Evolutionary conservation across 208 protist species (phyloP), one percentile per base, ranked within the genome.

Genomic region (Trypanosoma avium): DNA sequence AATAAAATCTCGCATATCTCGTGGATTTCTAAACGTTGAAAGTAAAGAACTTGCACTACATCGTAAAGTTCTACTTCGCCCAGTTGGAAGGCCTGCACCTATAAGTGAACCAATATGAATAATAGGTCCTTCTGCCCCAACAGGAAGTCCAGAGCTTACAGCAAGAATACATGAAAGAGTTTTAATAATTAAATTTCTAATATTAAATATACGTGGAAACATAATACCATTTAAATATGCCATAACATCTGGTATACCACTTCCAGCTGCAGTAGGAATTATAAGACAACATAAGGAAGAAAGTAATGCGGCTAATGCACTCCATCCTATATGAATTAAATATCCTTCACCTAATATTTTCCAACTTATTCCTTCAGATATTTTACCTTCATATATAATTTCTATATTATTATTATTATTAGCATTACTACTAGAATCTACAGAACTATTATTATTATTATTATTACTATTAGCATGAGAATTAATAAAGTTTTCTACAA

Each of bases 71-170:
- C 78, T 75, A 42, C 80, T 86, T 29, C 79, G 76, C 6, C 88
- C 88, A 12, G 92, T 89, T 13, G 82, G 86, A 15, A 97, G 48
- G 0, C 90, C 91, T 4, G 86, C 92, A 10, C 82, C 91, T 49
- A 97, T 84, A 48, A 94, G 66, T 29, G 92, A 81, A 35, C 94
- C 94, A 67, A 92, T 92, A 79, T 97, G 94, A 48, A 97, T 95
- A 79, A 97, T 97, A 0, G 92, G 92, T 0, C 94, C 94, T 71
- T 97, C 92, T 17, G 81, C 84, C 13, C 94, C 94, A 12, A 93
- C 87, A 13, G 86, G 81, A 26, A 98, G 62, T 19, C 90, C 87
- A 21, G 76, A 69, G 10, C 73, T 79, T 4, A 98, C 93, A 40
- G 86, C 75, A 32, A 92, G 49, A 48, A 84, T 75, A 66, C 86